Evolutionary conservation across 805 yeast species (phyloP), one percentile per base, ranked within the genome.

Genomic region (Zygosaccharomyces gambellarensis): DNA sequence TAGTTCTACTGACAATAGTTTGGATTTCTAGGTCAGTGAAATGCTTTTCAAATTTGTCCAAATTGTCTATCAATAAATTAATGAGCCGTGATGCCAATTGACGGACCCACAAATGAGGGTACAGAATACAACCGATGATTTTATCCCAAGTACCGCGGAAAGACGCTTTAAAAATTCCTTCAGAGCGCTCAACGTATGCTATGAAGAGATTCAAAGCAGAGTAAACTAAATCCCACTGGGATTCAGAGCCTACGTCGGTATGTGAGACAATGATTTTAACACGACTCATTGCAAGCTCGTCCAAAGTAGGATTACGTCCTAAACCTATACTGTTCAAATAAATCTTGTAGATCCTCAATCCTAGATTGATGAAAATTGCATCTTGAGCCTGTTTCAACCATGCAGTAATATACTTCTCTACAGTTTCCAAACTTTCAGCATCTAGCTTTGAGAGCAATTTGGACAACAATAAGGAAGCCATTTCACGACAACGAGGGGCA

Each of bases 41-140:
- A 2, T 68, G 54, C 1, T 45, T 56, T 10, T 57, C 67, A 31
- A 71, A 49, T 12, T 62, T 57, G 31, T 71, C 67, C 27, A 58
- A 41, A 45, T 76, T 72, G 7, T 76, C 60, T 48, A 87, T 70
- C 44, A 85, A 62, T 1, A 68, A 60, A 1, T 84, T 82, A 36
- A 82, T 64, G 30, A 88, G 70, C 46, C 90, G 73, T 5, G 83
- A 70, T 1, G 95, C 72, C 4, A 77, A 69, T 50, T 85, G 72
- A 58, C 97, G 79, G 5, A 90, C 85, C 98, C 98, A 90, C 1
- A 94, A 76, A 67, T 90, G 97, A 2, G 97, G 97, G 63, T 80
- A 90, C 45, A 90, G 71, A 47, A 90, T 72, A 27, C 81, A 68
- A 3, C 75, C 76, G 22, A 79, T 71, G 2, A 85, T 67, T 14